Base-by-base conservation (phyloP, 352 stramenopile genomes). In the Phytophthora pseudosyringae region DNA sequence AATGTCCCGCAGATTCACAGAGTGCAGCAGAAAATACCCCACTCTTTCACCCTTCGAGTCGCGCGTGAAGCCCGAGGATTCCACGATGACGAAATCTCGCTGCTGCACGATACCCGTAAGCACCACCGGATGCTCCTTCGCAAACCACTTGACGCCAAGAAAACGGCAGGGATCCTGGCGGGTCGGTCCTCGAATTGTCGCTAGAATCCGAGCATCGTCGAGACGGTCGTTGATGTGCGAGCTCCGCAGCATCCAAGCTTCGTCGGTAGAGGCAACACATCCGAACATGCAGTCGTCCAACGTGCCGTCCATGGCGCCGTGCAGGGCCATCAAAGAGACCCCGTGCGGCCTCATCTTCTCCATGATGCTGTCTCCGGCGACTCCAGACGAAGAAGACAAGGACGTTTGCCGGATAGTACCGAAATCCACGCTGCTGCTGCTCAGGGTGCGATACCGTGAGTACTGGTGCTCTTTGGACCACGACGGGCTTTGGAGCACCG, bases 121-220 rank as follows among this genome's bases (percentile, higher is more conserved):
- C 21, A 80, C 39, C 6, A 49, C 68, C 13, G 80, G 70, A 10
- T 76, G 41, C 47, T 85, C 76, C 48, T 81, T 83, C 0, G 73
- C 76, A 59, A 86, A 82, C 80, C 80, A 89, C 50, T 87, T 89
- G 55, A 87, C 49, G 4, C 62, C 74, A 8, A 86, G 55, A 54
- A 81, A 89, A 13, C 64, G 70, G 59, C 74, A 83, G 26, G 77
- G 80, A 51, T 87, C 71, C 31, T 60, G 36, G 1, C 33, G 26
- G 3, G 60, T 76, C 12, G 80, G 73, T 2, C 59, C 39, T 36
- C 72, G 28, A 11, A 89, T 65, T 35, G 55, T 76, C 4, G 76
- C 75, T 28, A 87, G 48, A 15, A 89, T 67, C 1, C 71, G 64
- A 6, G 80, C 54, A 44, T 86, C 81, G 5, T 78, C 75, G 25